A percentile compares a stretch with the other conserved stretches of the same genome.
These are phyloP conservation scores for Colletotrichum eleusines DNA, from an alignment of 2,329 filamentous ascomycete genomes.

Conservation along the genomic window DNA sequence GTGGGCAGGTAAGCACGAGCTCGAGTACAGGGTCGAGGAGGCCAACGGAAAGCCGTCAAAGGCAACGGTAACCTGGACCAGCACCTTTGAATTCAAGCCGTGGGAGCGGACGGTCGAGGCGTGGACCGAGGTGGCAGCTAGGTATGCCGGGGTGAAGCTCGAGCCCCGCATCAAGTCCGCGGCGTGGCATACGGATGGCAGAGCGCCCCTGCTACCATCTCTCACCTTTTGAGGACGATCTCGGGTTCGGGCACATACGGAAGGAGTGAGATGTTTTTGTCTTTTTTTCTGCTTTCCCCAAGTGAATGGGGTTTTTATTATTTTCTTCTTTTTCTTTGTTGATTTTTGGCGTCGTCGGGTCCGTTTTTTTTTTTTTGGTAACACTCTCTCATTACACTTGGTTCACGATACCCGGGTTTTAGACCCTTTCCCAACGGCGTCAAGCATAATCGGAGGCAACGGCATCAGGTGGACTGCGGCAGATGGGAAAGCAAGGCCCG, in stretches of 20 bases:
- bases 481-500: not conserved
- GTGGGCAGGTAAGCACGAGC: conserved; percentile 45
- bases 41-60: conserved; percentile 23
- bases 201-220: conserved; percentile 34
- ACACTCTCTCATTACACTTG: conserved; percentile 11
- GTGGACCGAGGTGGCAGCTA: conserved; percentile 43
- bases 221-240: conserved; percentile 27
- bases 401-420: conserved; percentile 22
- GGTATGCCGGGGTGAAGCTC: conserved; percentile 30
- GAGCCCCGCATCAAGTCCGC: not conserved
- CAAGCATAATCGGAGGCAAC: conserved; percentile 3
- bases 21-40: conserved; percentile 39
- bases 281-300: not conserved
- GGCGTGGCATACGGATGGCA: conserved; percentile 36
- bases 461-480: not conserved
- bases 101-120: conserved; percentile 44
- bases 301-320: not conserved
- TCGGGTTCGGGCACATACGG: too few relatives aligned
- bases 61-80: conserved; percentile 41
- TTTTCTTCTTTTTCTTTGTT: not conserved
- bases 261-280: not conserved
- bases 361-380: not conserved
- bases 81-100: conserved; percentile 44
- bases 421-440: not conserved
- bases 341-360: not conserved